Conservation (phyloP, 352 stramenopile genomes). For the Phytophthora vignae region DNA sequence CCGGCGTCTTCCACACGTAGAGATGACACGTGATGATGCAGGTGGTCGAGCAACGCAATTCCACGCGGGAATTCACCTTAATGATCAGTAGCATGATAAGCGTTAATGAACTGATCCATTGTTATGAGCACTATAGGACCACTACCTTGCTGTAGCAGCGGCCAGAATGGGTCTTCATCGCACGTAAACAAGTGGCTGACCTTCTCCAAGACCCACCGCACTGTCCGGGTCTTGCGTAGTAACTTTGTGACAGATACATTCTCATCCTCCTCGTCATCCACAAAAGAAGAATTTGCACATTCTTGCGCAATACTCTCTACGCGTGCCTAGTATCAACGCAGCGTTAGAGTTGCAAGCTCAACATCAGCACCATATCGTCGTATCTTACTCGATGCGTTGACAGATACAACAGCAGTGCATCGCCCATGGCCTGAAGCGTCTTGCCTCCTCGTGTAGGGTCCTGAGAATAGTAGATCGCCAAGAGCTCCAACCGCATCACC, state of each 20-base stretch:
- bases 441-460: slow-evolving; percentile 68
- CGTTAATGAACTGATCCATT: background rate
- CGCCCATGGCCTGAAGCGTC: slow-evolving; percentile 65
- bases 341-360: background rate
- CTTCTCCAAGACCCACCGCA: slow-evolving; percentile 41
- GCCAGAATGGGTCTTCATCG: slow-evolving; percentile 46
- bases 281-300: slow-evolving; percentile 14
- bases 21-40: slow-evolving; percentile 48
- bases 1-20: slow-evolving; percentile 47
- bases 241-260: slow-evolving; percentile 42
- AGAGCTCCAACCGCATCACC: slow-evolving; percentile 67
- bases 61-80: slow-evolving; percentile 58
- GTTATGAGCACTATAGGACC: background rate
- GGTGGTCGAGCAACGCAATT: slow-evolving; percentile 56
- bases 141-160: slow-evolving; percentile 50
- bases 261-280: slow-evolving; percentile 20
- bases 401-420: slow-evolving; percentile 62
- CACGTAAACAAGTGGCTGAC: slow-evolving; percentile 46
- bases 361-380: background rate
- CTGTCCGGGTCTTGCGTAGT: slow-evolving; percentile 42
- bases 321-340: slow-evolving; percentile 19
- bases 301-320: slow-evolving; percentile 34
- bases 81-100: background rate
- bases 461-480: slow-evolving; percentile 72
- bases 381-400: slow-evolving; percentile 56